Evolutionary conservation across 2,329 filamentous ascomycete genomes (phyloP).

Genomic region (Colletotrichum lindemuthianum): DNA sequence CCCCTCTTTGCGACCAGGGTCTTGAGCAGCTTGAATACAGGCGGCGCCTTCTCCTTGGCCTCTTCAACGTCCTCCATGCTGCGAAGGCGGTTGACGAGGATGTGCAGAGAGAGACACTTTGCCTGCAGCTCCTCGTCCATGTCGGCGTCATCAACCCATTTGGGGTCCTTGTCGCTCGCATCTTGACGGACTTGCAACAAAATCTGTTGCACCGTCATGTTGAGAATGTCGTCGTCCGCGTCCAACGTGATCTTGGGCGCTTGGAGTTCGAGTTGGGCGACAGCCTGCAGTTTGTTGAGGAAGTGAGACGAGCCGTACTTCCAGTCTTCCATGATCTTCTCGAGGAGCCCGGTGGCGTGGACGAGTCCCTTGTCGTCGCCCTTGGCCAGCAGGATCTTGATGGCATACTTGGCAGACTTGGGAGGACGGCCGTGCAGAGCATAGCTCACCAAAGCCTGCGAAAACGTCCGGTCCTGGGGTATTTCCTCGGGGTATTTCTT

Average conservation of each 20-base stretch:
- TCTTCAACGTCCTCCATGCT: slow-evolving; percentile 62
- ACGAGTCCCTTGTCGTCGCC: slow-evolving; percentile 79
- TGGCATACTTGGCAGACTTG: slow-evolving; percentile 90
- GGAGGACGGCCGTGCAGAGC: slow-evolving; percentile 84
- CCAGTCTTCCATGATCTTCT: slow-evolving; percentile 79
- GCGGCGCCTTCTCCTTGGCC: slow-evolving; percentile 68
- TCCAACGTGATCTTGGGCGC: slow-evolving; percentile 78
- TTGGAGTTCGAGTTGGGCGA: slow-evolving; percentile 80
- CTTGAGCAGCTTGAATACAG: slow-evolving; percentile 82
- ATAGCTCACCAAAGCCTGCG: slow-evolving; percentile 83
- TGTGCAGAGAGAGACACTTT: slow-evolving; percentile 85
- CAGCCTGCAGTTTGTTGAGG: slow-evolving; percentile 76
- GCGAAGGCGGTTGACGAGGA: slow-evolving; percentile 86
- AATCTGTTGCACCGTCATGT: slow-evolving; percentile 79
- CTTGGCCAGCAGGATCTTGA: slow-evolving; percentile 86
- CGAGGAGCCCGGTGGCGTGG: slow-evolving; percentile 84
- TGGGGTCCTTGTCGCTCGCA: slow-evolving; percentile 64
- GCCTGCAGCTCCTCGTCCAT: slow-evolving; percentile 84
- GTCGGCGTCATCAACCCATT: slow-evolving; percentile 74
- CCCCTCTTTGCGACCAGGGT: slow-evolving; percentile 80
- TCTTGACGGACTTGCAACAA: slow-evolving; percentile 75
- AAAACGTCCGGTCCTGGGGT: slow-evolving; percentile 81
- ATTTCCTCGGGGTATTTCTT: slow-evolving; percentile 87
- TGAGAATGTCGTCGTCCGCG: slow-evolving; percentile 78
- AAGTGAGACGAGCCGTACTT: slow-evolving; percentile 78